Conservation (phyloP, 495 filamentous ascomycete genomes). For the Xylaria curta region DNA sequence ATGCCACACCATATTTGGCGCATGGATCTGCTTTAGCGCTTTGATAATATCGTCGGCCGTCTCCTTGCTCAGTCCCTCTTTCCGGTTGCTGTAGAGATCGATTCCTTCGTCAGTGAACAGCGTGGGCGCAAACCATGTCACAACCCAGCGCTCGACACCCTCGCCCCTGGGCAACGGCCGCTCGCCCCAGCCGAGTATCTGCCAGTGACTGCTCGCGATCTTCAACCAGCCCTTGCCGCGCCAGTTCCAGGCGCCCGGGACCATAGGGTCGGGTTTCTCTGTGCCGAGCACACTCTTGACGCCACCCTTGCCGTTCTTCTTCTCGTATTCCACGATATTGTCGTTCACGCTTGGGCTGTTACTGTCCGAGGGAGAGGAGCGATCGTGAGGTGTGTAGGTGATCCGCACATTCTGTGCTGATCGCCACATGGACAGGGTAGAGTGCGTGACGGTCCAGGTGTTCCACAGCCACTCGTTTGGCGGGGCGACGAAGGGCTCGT, state of each 20-base stretch:
- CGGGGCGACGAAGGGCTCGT: slow-evolving; percentile 53
- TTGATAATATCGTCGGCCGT: slow-evolving; percentile 53
- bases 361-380: slow-evolving; percentile 1
- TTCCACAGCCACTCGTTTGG: slow-evolving; percentile 64
- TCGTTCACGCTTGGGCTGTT: slow-evolving; percentile 56
- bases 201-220: slow-evolving; percentile 72
- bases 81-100: slow-evolving; percentile 69
- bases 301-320: slow-evolving; percentile 47
- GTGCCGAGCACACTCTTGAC: slow-evolving; percentile 67
- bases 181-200: slow-evolving; percentile 73
- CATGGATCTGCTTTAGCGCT: slow-evolving; percentile 50
- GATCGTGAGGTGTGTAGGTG: slow-evolving; percentile 63
- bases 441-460: slow-evolving; percentile 79
- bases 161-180: slow-evolving; percentile 35
- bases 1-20: slow-evolving; percentile 46
- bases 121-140: slow-evolving; percentile 78
- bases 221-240: slow-evolving; percentile 71
- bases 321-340: slow-evolving; percentile 72
- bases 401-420: slow-evolving; percentile 75
- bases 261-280: slow-evolving; percentile 57
- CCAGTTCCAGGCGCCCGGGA: slow-evolving; percentile 68
- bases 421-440: slow-evolving; percentile 78
- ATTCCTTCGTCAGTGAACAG: slow-evolving; percentile 77
- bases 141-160: slow-evolving; percentile 62
- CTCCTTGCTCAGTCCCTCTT: slow-evolving; percentile 57